Evolutionary conservation across 2,329 filamentous ascomycete species (phyloP).

Genomic region (Metarhizium rileyi): DNA sequence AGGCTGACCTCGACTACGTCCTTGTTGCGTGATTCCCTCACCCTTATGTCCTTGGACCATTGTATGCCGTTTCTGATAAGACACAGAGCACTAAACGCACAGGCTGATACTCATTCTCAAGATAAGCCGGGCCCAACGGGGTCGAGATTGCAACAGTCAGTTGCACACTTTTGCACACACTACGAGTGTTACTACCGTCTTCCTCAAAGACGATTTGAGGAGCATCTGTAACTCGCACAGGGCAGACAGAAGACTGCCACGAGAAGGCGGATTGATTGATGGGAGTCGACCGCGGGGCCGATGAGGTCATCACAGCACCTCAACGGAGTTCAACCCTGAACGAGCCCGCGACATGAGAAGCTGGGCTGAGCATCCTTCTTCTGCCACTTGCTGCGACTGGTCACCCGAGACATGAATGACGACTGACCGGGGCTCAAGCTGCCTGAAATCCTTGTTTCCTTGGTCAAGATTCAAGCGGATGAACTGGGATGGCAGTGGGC

Average conservation of each 20-base stretch:
- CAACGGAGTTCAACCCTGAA: neutral
- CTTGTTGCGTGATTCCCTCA: conserved; percentile 1
- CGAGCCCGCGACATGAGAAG: no score
- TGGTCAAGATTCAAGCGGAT: neutral
- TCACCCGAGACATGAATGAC: neutral
- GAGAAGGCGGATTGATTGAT: neutral
- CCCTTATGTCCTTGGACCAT: neutral
- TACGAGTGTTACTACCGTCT: neutral
- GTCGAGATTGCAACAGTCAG: neutral
- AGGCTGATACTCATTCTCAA: no score
- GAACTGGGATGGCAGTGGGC: neutral
- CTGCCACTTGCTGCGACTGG: neutral
- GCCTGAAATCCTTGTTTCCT: neutral
- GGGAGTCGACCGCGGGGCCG: neutral
- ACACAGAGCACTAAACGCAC: neutral
- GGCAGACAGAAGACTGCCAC: neutral
- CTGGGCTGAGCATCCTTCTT: neutral
- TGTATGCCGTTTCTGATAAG: neutral
- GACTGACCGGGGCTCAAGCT: neutral
- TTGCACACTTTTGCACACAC: neutral
- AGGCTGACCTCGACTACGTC: neutral
- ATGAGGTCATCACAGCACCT: neutral
- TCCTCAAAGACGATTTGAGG: neutral
- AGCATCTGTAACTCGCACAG: neutral
- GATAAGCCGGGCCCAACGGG: neutral